Base-by-base conservation (phyloP, 2,329 filamentous ascomycete genomes). In the Endoconidiophora polonica region DNA sequence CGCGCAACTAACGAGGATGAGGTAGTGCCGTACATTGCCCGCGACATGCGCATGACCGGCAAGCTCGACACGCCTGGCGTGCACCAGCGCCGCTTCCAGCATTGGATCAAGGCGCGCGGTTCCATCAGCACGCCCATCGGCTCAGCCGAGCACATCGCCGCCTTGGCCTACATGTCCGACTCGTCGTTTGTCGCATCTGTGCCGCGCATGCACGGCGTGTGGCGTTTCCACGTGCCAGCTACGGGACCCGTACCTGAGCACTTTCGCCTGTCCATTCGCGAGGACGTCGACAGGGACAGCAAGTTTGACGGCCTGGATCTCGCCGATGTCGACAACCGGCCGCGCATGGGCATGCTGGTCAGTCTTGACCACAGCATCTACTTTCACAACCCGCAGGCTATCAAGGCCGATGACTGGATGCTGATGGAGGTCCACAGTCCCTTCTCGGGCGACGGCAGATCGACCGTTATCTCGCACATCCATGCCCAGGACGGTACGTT, bases 151-250 rank as follows among this genome's bases (percentile, higher is more conserved):
- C 88, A 96, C 61, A 70, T 95, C 36, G 82, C 77, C 37, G 91
- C 91, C 6, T 71, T 98, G 54, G 90, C 90, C 22, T 98, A 96
- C 68, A 84, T 96, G 69, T 86, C 81, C 23, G 90, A 96, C 66
- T 83, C 76, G 60, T 91, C 85, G 67, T 96, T 98, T 66, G 88
- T 96, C 63, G 88, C 85, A 38, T 95, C 88, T 2, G 77, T 95
- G 5, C 72, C 81, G 24, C 77, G 86, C 18, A 80, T 88, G 49
- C 88, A 95, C 64, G 74, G 77, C 51, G 72, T 95, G 36, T 88
- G 83, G 74, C 73, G 84, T 12, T 86, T 84, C 61, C 76, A 74
- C 1, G 73, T 70, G 45, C 54, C 68, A 10, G 70, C 71, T 2
- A 65, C 72, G 49, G 48, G 45, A n/a, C 48, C 54, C 10, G 47